These are phyloP conservation scores for Arabidopsis lyrata DNA, from an alignment of 441 rosid species.

Conservation along the genomic window DNA sequence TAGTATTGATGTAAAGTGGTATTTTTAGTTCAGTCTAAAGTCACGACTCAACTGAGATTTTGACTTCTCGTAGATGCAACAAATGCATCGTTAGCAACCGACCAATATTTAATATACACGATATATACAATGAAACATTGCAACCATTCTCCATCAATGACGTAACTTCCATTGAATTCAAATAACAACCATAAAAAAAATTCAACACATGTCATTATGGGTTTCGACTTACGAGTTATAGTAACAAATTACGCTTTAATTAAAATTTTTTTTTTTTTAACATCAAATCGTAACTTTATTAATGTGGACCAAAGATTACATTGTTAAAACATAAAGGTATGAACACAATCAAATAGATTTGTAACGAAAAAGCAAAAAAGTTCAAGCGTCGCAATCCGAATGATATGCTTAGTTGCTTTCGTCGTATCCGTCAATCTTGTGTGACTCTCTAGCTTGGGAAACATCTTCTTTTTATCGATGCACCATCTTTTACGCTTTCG, in stretches of 20 bases:
- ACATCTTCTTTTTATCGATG: too few species aligned
- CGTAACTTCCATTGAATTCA: neutral
- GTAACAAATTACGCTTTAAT: neutral
- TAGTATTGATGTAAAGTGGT: neutral
- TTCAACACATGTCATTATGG: neutral
- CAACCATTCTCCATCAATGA: slow-evolving; percentile 9
- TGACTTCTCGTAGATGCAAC: slow-evolving; percentile 20
- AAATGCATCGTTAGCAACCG: slow-evolving; percentile 17
- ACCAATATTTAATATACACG: slow-evolving; percentile 6
- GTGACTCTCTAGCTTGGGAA: too few species aligned
- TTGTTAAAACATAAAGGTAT: too few species aligned
- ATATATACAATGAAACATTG: neutral
- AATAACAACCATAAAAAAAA: neutral
- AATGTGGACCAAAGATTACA: too few species aligned
- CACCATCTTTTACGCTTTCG: too few species aligned
- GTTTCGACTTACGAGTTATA: neutral
- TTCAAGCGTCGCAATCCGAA: too few species aligned
- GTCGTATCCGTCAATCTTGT: too few species aligned
- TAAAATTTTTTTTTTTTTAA: too few species aligned
- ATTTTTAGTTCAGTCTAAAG: neutral
- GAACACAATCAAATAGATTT: too few species aligned
- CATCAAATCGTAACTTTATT: too few species aligned
- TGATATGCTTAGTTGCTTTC: too few species aligned
- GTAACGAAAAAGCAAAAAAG: too few species aligned
- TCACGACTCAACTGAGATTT: slow-evolving; percentile 11